Evolutionary conservation across 75 land plant species (phyloP), one percentile per base, ranked within the genome.

Genomic region (Pinus taeda): DNA sequence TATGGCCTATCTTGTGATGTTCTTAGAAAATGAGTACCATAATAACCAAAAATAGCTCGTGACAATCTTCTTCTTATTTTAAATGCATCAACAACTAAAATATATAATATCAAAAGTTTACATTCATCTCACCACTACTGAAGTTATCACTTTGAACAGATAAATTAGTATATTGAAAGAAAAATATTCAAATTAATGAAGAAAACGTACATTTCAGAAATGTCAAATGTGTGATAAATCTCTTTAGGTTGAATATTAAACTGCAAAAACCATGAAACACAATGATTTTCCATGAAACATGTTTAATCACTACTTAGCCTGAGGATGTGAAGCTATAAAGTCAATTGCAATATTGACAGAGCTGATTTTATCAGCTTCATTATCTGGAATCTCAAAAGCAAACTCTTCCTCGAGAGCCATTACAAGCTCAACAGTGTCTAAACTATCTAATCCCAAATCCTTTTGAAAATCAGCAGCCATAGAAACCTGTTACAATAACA

Each of bases 361-460:
- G 24, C 76, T 76, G 66, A 93, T 90, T 84, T 93, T 93, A 84
- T 93, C 93, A 59, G 95, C 93, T 63, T 93, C 93, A 60, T 74
- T 85, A 67, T 93, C 95, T 0, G 95, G 95, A 60, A 93, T 93
- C 84, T 93, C 95, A 57, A 93, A 73, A 39, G 82, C 85, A 71
- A 93, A 93, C 81, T 93, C 95, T 75, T 93, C 95, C 76, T 93
- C 93, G 15, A 93, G 75, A 45, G 93, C 93, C 94, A 92, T 92
- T 37, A 92, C 94, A 60, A 92, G 53, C 79, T 92, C 94, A 59
- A 92, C 94, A 15, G 88, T 71, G 60, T 92, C 94, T 83, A 92
- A 79, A 57, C 93, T 92, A 74, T 92, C 94, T 12, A 92, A 81
- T 15, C 90, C 93, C 75, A 92, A 85, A 78, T 92, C 93, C 61